A percentile compares a stretch with the other conserved stretches of the same genome.
Conservation (phyloP, 768 basidiomycete species). For the Termitomyces titanicus region DNA sequence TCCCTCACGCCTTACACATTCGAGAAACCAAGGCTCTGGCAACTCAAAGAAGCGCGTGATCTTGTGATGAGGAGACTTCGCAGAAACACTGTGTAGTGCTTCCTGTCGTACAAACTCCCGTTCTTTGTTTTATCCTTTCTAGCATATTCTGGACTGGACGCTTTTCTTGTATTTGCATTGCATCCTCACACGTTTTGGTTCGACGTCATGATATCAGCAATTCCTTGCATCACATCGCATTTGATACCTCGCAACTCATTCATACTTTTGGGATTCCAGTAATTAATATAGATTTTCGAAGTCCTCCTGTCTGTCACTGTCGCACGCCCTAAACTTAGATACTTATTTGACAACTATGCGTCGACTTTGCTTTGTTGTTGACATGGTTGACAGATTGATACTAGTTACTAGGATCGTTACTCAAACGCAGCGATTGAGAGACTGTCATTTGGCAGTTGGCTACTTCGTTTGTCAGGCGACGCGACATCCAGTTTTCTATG, state of each 20-base stretch:
- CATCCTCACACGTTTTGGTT: neutral
- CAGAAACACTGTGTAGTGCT: constrained; percentile 31
- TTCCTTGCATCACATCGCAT: neutral
- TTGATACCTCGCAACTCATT: neutral
- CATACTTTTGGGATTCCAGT: neutral
- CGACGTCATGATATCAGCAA: neutral
- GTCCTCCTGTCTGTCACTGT: too few relatives aligned
- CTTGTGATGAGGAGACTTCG: constrained; percentile 33
- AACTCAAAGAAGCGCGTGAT: constrained; percentile 36
- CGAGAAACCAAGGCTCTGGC: constrained; percentile 47
- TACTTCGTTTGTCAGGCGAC: too few relatives aligned
- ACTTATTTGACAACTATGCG: too few relatives aligned
- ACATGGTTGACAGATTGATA: too few relatives aligned
- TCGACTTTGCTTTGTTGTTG: too few relatives aligned
- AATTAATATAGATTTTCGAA: neutral
- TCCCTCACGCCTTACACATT: constrained; percentile 44
- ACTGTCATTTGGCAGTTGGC: too few relatives aligned
- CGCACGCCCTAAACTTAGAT: too few relatives aligned
- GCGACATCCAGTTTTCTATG: too few relatives aligned
- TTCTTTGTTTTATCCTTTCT: neutral
- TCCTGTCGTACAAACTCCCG: neutral
- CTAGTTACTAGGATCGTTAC: too few relatives aligned
- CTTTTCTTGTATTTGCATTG: neutral
- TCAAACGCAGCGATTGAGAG: too few relatives aligned
- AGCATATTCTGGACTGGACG: neutral